Base-by-base conservation (phyloP, 2,329 filamentous ascomycete species). In the Lasiodiplodia gonubiensis region DNA sequence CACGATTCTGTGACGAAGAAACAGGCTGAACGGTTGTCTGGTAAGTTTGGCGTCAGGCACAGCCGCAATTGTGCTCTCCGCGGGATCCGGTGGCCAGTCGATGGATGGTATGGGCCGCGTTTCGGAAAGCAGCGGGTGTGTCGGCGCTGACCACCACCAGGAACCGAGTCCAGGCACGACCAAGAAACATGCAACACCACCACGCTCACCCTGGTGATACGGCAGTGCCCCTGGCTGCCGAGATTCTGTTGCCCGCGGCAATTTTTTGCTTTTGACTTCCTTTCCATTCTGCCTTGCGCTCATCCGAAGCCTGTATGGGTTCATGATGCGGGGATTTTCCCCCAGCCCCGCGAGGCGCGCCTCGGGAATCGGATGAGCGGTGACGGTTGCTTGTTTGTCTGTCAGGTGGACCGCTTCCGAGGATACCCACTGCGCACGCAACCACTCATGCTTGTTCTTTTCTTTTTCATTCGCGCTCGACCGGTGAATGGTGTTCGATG, bases 141-240 rank as follows among this genome's bases (percentile, higher is more conserved):
- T 46, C 54, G 54, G 54, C 18, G 37, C 27, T 39, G 54, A 35
- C 33, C 11, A 60, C 12, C 55, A 30, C 27, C 37, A 11, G 54
- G 33, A 27, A 33, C n/a, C 52, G 52, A 54, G 18, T 23, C 55
- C 39, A 49, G 39, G 39, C 42, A 33, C 39, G 18, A 42, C 57
- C 42, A 18, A 42, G 59, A 51, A 63, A 63, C 59, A 51, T 35
- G 10, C 59, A 63, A 63, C 59, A 63, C 59, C 59, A 49, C 59
- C 8, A 5, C 35, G 33, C 35, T 21, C 18, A 25, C 59, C 49
- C 59, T 37, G 27, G 46, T 63, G 59, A 49, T 63, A 27, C 59
- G 42, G 10, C 21, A 12, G 10, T 27, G 23, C 59, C 59, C 59
- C 42, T 63, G 59, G 18, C 27, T 27, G 25, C 10, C 11, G n/a